Percentiles rank a stretch among this genome's conserved stretches.
phyloP scores from a whole-genome alignment of 2,329 filamentous ascomycete genomes.

The Aspergillus ochraceoroseus region DNA sequence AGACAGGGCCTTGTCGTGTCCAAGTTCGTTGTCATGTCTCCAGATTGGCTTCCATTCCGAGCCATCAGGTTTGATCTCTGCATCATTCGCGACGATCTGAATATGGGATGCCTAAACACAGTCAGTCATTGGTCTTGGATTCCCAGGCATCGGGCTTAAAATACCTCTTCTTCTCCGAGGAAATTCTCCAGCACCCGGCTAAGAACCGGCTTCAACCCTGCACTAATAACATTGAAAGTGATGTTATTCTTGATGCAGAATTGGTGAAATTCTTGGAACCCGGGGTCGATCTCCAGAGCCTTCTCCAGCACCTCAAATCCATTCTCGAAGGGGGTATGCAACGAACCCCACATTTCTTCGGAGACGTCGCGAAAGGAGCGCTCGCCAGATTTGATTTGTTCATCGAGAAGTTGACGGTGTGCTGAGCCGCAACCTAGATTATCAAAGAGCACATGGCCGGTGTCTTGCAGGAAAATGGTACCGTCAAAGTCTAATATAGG shows the following conservation, averaged over 20 bases:
- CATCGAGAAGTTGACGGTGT: constrained; percentile 54
- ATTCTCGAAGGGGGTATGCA: constrained; percentile 63
- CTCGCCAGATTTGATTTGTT: constrained; percentile 61
- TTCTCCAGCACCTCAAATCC: constrained; percentile 62
- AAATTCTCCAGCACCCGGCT: constrained; percentile 60
- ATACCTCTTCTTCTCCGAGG: constrained; percentile 54
- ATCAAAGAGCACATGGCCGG: constrained; percentile 65
- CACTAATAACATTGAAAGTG: constrained; percentile 65
- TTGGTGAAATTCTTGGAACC: constrained; percentile 60
- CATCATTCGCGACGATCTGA: constrained; percentile 65
- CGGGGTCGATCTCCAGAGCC: constrained; percentile 58
- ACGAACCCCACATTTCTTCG: constrained; percentile 65
- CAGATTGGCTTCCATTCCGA: constrained; percentile 61
- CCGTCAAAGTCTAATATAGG: constrained; percentile 60
- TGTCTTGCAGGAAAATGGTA: constrained; percentile 68
- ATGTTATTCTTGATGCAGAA: constrained; percentile 61
- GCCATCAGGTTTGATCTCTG: constrained; percentile 55
- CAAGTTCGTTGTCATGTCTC: constrained; percentile 60
- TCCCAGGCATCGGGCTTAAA: neutral
- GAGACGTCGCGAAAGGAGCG: constrained; percentile 65
- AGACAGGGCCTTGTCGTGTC: constrained; percentile 63
- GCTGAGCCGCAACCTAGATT: constrained; percentile 58
- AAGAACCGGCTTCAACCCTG: constrained; percentile 61
- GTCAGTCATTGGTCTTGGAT: neutral
- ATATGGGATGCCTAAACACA: constrained; percentile 49